Base-by-base conservation (phyloP, 257 asterid species). In the Mitragyna speciosa region DNA sequence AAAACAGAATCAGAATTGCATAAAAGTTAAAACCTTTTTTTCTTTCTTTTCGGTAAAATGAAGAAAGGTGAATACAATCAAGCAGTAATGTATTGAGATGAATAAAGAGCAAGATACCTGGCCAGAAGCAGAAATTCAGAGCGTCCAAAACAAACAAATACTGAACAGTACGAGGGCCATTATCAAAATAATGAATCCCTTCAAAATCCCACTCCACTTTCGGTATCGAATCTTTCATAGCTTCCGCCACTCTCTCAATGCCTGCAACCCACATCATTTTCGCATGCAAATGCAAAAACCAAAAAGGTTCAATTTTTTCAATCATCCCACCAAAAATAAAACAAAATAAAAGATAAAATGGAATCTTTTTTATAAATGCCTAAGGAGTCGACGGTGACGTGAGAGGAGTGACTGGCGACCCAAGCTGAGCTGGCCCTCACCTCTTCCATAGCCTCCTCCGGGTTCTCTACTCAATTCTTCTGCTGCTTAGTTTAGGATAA, bases 81-180 rank as follows among this genome's bases (percentile, higher is more conserved):
- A 71, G 49, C 66, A 63, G 73, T 36, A 22, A 11, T 17, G 65
- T 56, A 56, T 58, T 5, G 17, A 45, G 8, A 1, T 17, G 28
- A 59, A 49, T 16, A 12, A 51, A 66, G 28, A 72, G 14, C 12
- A 69, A 80, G 41, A 20, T 83, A 95, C 99, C 99, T n/a, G 99
- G 99, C 99, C 99, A 96, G 79, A 96, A 96, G 76, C 99, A 96
- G 91, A 96, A 96, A 87, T 96, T 96, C n/a, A 96, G 72, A 11
- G 99, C 95, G 85, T 96, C 99, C 91, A 96, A 87, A 75, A 96
- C 98, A 70, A 96, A 82, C 68, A 96, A 86, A 82, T 92, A 96
- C 88, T 96, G 99, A 67, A 96, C 97, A 58, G 98, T 92, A 30
- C 94, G 95, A 56, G 99, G 97, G 0, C 98, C 97, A 54, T 92